phyloP scores from a whole-genome alignment of 495 filamentous ascomycete genomes.

The Aspergillus conjunctus region DNA sequence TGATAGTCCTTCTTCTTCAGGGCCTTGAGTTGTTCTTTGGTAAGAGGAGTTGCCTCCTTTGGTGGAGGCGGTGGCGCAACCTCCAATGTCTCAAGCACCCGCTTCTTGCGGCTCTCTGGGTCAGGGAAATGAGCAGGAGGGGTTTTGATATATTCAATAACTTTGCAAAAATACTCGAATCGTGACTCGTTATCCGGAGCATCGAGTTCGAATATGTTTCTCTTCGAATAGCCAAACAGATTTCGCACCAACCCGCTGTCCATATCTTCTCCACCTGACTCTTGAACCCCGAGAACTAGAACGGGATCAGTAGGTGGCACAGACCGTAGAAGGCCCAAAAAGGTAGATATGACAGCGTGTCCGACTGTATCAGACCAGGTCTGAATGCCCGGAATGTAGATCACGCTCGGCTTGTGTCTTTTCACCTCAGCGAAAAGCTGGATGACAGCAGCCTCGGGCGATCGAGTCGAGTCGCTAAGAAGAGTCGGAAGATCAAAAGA shows the following conservation, averaged over 20 bases:
- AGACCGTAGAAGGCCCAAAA: constrained; percentile 72
- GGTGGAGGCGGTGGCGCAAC: constrained; percentile 72
- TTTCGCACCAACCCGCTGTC: constrained; percentile 66
- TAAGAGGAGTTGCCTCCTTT: constrained; percentile 53
- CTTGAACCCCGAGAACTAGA: constrained; percentile 79
- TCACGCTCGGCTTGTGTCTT: constrained; percentile 92
- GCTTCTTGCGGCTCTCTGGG: constrained; percentile 78
- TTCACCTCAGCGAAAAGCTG: constrained; percentile 89
- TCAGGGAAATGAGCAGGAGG: constrained; percentile 85
- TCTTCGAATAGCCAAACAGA: constrained; percentile 81
- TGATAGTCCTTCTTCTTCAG: constrained; percentile 81
- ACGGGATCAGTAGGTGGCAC: constrained; percentile 87
- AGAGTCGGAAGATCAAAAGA: constrained; percentile 90
- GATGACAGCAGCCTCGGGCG: constrained; percentile 83
- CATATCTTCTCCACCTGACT: constrained; percentile 59
- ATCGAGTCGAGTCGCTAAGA: constrained; percentile 69
- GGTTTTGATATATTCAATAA: constrained; percentile 73
- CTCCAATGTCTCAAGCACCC: constrained; percentile 73
- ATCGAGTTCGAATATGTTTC: constrained; percentile 68
- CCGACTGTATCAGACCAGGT: constrained; percentile 76
- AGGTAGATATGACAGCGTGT: constrained; percentile 71
- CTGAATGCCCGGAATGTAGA: constrained; percentile 89
- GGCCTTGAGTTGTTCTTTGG: constrained; percentile 75
- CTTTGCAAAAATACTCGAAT: constrained; percentile 70
- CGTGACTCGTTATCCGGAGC: constrained; percentile 68